Evolutionary conservation across 2,329 filamentous ascomycete genomes (phyloP), one percentile per base, ranked within the genome.

Genomic region (Ceratocystis alfenasii): DNA sequence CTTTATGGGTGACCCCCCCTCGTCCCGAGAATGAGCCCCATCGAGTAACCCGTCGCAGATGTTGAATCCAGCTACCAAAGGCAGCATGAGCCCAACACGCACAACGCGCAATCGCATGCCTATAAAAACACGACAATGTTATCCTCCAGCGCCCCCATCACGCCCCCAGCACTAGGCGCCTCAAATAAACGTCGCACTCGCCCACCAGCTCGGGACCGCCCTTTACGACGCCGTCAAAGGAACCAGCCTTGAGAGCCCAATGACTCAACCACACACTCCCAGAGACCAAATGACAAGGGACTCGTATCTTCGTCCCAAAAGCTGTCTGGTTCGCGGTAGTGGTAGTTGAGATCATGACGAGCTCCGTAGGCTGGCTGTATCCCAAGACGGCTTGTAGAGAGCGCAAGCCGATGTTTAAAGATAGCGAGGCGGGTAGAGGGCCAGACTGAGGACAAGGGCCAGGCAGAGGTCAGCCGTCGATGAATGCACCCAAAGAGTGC

Each of bases 21-120:
- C 91, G 92, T 88, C 83, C 91, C 93, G 88, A 96, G 90, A 96
- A 96, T 97, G 91, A 96, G 93, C 93, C 93, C 93, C 93, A 95
- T 97, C 91, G 92, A 96, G 93, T 97, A 95, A 96, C 60, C 44
- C 62, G 45, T 61, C 78, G 76, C 74, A 73, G 70, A 65, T 17
- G 55, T 20, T 30, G 22, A 20, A 41, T 41, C 20, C 20, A 12
- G 22, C 60, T 12, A 28, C 55, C 55, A 15, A 10, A 33, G 55
- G 7, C 28, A 17, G 33, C 12, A n/a, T 8, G 10, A 28, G 41
- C 22, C 30, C 70, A 71, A 69, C 70, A 71, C 36, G 74, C 78
- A 74, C 71, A 68, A 73, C 71, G 75, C 79, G 89, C 90, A 96
- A 96, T 96, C 93, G 92, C 93, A 96, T 97, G 86, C 88, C 93